A percentile compares a stretch with the other conserved stretches of the same genome.
These are phyloP conservation scores for Pichia inconspicua DNA, from an alignment of 1,139 yeast genomes.

Conservation along the genomic window DNA sequence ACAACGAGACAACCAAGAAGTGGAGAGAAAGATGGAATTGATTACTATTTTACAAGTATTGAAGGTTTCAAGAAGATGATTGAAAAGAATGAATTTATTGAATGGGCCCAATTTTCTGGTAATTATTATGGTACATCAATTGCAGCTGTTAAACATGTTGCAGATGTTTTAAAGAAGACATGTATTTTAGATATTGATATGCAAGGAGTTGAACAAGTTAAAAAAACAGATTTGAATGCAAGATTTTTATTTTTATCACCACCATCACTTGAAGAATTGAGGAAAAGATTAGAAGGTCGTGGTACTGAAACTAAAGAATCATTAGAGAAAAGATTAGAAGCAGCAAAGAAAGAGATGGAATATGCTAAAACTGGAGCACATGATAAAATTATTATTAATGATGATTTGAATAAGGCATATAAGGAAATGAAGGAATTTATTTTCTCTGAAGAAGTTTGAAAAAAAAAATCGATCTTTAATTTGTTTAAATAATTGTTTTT, in stretches of 20 bases:
- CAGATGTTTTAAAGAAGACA: constrained; percentile 49
- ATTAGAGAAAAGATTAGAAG: constrained; percentile 70
- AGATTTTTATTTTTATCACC: constrained; percentile 85
- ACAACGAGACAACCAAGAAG: constrained; percentile 89
- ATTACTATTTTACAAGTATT: constrained; percentile 77
- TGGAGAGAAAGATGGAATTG: constrained; percentile 85
- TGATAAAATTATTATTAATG: constrained; percentile 82
- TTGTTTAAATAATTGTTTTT: neutral
- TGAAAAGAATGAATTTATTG: constrained; percentile 70
- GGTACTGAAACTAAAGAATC: constrained; percentile 93
- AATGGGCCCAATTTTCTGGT: constrained; percentile 97
- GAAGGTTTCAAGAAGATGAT: constrained; percentile 74
- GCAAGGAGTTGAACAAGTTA: constrained; percentile 96
- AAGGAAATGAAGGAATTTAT: constrained; percentile 70
- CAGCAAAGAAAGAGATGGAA: constrained; percentile 83
- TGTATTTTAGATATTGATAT: constrained; percentile 95
- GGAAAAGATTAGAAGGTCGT: constrained; percentile 69
- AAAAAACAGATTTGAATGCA: constrained; percentile 74
- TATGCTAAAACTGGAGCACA: constrained; percentile 88
- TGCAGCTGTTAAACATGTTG: constrained; percentile 73
- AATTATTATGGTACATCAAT: constrained; percentile 93
- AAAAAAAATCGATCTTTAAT: too few species aligned
- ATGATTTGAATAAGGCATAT: constrained; percentile 85
- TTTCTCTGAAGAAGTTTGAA: constrained; percentile 31
- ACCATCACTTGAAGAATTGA: constrained; percentile 75